phyloP scores from a whole-genome alignment of 139 green algal genomes.

The Coccomyxa sp. region DNA sequence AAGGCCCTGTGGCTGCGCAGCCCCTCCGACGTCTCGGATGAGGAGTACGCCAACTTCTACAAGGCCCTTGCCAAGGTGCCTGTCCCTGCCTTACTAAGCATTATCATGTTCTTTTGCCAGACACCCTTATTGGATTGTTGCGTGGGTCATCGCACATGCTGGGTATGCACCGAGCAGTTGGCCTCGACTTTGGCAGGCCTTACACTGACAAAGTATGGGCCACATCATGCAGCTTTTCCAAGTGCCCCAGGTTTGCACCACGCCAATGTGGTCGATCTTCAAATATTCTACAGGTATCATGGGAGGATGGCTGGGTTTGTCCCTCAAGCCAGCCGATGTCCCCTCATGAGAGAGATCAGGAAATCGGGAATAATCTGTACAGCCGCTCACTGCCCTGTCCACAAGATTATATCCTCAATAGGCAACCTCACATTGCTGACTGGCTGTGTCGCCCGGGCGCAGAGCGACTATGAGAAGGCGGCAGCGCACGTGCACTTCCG shows the following conservation, averaged over 20 bases:
- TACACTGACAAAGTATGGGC: neutral
- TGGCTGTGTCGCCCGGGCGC: neutral
- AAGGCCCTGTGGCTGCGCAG: slow-evolving; percentile 95
- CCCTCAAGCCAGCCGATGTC: too few species aligned
- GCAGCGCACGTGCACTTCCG: slow-evolving; percentile 91
- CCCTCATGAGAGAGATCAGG: too few species aligned
- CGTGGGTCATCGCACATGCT: too few species aligned
- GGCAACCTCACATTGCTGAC: neutral
- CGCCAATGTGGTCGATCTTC: too few species aligned
- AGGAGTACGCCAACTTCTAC: slow-evolving; percentile 98
- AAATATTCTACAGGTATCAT: too few species aligned
- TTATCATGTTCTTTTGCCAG: neutral
- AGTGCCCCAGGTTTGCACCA: too few species aligned
- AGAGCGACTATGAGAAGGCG: slow-evolving; percentile 41
- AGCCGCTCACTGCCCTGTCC: too few species aligned
- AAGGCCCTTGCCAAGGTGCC: slow-evolving; percentile 82
- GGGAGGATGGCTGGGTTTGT: too few species aligned
- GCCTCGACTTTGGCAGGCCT: neutral
- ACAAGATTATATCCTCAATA: too few species aligned
- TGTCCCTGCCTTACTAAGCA: neutral
- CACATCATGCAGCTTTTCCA: too few species aligned
- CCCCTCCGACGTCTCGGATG: slow-evolving; percentile 76
- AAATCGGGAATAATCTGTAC: too few species aligned
- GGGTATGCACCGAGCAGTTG: neutral
- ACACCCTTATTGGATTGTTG: too few species aligned